phyloP scores from a whole-genome alignment of 768 basidiomycete species.

The Boletus vinaceobasis region DNA sequence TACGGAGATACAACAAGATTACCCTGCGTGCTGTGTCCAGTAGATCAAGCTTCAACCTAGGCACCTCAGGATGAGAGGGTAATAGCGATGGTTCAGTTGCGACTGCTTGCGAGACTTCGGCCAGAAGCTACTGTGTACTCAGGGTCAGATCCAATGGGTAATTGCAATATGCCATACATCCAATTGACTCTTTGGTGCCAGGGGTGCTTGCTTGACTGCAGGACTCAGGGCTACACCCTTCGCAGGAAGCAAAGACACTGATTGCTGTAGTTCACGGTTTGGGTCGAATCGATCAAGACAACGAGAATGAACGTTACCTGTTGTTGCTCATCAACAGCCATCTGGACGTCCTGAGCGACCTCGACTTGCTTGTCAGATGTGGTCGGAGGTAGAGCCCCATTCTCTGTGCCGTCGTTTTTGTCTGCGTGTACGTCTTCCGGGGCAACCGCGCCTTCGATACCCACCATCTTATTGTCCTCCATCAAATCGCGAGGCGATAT shows the following conservation, averaged over 20 bases:
- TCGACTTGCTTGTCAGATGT: conserved; percentile 3
- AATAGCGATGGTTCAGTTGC: conserved; percentile 27
- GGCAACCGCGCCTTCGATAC: conserved; percentile 5
- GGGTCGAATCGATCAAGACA: background rate
- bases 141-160: conserved; percentile 14
- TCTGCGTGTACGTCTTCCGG: background rate
- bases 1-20: background rate
- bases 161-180: conserved; percentile 23
- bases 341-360: conserved; percentile 5
- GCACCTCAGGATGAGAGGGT: conserved; percentile 25
- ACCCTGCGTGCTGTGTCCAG: conserved; percentile 10
- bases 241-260: background rate
- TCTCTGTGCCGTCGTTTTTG: background rate
- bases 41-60: conserved; percentile 13
- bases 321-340: conserved; percentile 14
- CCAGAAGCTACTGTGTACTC: conserved; percentile 23
- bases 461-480: conserved; percentile 19
- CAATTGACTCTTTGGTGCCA: conserved; percentile 23
- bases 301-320: conserved; percentile 19
- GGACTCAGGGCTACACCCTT: conserved; percentile 8
- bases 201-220: conserved; percentile 7
- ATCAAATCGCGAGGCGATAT: background rate
- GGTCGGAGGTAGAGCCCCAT: background rate
- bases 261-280: conserved; percentile 8
- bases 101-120: conserved; percentile 29